phyloP scores from a whole-genome alignment of 768 basidiomycete species.

The Lactifluus pinguis region DNA sequence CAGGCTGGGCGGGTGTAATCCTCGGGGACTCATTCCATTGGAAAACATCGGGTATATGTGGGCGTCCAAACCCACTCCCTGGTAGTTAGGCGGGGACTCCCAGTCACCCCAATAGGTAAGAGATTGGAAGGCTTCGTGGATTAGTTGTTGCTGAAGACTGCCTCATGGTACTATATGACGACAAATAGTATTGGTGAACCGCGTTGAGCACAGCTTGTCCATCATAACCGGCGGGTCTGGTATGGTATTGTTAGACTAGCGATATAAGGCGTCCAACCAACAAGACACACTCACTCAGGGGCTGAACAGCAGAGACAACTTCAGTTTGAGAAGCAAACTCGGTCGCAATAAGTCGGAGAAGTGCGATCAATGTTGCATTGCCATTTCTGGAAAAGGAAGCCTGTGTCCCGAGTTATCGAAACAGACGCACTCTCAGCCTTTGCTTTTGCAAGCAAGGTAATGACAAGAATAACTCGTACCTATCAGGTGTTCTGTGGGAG shows the following conservation, averaged over 20 bases:
- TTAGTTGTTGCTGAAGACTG: slow-evolving; percentile 45
- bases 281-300: slow-evolving; percentile 60
- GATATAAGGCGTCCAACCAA: not conserved
- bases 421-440: slow-evolving; percentile 28
- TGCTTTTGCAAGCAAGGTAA: not conserved
- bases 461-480: slow-evolving; percentile 31
- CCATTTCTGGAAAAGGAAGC: slow-evolving; percentile 55
- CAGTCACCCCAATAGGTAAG: slow-evolving; percentile 64
- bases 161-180: slow-evolving; percentile 69
- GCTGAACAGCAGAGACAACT: slow-evolving; percentile 59
- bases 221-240: slow-evolving; percentile 58
- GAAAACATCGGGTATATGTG: slow-evolving; percentile 76
- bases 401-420: slow-evolving; percentile 78
- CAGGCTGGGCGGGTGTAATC: slow-evolving; percentile 36
- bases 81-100: slow-evolving; percentile 38
- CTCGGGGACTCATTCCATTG: slow-evolving; percentile 31
- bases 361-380: slow-evolving; percentile 65
- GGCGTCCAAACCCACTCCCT: slow-evolving; percentile 73
- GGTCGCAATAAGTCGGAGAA: slow-evolving; percentile 54
- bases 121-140: slow-evolving; percentile 75
- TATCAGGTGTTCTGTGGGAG: slow-evolving; percentile 64
- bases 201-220: slow-evolving; percentile 42
- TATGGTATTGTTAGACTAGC: slow-evolving; percentile 23
- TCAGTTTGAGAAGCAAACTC: slow-evolving; percentile 47
- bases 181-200: slow-evolving; percentile 53